A percentile compares a stretch with the other conserved stretches of the same genome.
Evolutionary conservation across 2,329 filamentous ascomycete species (phyloP).

Genomic region (Beauveria sp.): DNA sequence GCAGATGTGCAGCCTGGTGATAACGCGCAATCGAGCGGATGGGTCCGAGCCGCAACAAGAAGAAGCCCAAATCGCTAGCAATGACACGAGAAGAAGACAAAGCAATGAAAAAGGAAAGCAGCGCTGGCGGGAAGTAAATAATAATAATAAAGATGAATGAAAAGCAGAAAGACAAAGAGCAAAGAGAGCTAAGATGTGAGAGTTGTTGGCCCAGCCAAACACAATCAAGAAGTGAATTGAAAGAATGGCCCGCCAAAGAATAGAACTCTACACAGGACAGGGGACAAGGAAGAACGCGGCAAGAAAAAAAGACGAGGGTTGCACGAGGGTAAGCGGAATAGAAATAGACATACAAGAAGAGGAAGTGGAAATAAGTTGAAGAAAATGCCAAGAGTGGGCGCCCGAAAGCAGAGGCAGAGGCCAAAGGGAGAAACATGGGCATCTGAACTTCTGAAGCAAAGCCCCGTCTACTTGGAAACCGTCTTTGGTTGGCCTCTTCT

Average conservation of each 20-base stretch:
- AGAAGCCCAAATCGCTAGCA: background rate
- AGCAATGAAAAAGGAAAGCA: slow-evolving; percentile 14
- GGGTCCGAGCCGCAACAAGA: background rate
- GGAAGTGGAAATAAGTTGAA: background rate
- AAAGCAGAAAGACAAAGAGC: slow-evolving; percentile 10
- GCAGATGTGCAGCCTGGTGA: background rate
- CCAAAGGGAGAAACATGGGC: background rate
- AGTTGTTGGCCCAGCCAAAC: slow-evolving; percentile 10
- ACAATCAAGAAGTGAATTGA: background rate
- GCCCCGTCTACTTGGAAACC: slow-evolving; percentile 3
- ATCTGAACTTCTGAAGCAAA: slow-evolving; percentile 7
- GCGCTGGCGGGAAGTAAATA: background rate
- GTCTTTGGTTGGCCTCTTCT: background rate
- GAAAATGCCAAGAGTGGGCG: background rate
- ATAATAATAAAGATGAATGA: slow-evolving; percentile 13
- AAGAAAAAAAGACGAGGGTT: background rate
- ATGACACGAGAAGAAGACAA: too few species aligned
- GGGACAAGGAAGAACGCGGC: background rate
- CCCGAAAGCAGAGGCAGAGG: background rate
- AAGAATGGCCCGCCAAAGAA: background rate
- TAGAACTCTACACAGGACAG: background rate
- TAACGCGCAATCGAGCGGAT: too few species aligned
- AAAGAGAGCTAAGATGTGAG: background rate
- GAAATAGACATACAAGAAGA: background rate
- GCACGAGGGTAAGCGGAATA: background rate